These are phyloP conservation scores for Ceratopteris richardii DNA, from an alignment of 75 land plant genomes.

Conservation along the genomic window DNA sequence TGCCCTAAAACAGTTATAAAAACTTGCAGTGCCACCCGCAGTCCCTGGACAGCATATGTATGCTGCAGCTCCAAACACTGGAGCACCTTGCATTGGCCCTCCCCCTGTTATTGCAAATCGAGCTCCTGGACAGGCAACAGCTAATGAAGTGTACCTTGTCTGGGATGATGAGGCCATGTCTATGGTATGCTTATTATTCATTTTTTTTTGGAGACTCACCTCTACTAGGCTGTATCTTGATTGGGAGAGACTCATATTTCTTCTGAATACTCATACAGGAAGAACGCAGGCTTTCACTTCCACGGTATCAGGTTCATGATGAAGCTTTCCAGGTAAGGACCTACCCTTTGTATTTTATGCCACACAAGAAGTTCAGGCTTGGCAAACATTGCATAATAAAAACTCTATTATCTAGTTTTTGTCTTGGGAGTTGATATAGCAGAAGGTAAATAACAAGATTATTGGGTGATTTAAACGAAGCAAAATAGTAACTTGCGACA, in stretches of 20 bases:
- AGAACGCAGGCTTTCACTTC: constrained; percentile 81
- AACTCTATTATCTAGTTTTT: too few species aligned
- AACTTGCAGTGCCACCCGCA: not conserved
- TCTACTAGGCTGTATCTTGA: not conserved
- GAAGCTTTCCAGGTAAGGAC: constrained; percentile 96
- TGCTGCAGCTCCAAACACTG: constrained; percentile 90
- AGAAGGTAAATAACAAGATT: too few species aligned
- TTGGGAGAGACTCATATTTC: not conserved
- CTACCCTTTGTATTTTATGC: not conserved
- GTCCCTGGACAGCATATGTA: constrained; percentile 42
- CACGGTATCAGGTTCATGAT: constrained; percentile 97
- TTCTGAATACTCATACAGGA: constrained; percentile 45
- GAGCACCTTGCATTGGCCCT: constrained; percentile 86
- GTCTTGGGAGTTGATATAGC: too few species aligned
- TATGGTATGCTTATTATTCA: constrained; percentile 55
- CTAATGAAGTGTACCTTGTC: constrained; percentile 89
- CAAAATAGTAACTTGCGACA: too few species aligned
- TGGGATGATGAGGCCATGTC: constrained; percentile 99
- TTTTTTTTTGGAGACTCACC: not conserved
- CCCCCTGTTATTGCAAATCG: constrained; percentile 90
- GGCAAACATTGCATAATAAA: too few species aligned
- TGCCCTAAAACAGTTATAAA: too few species aligned
- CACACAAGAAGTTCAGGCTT: too few species aligned
- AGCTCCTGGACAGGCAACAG: constrained; percentile 47
- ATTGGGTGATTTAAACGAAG: too few species aligned